Percentiles rank a stretch among this genome's conserved stretches.
phyloP scores from a whole-genome alignment of 75 land plant genomes.

The Cunninghamia lanceolata region DNA sequence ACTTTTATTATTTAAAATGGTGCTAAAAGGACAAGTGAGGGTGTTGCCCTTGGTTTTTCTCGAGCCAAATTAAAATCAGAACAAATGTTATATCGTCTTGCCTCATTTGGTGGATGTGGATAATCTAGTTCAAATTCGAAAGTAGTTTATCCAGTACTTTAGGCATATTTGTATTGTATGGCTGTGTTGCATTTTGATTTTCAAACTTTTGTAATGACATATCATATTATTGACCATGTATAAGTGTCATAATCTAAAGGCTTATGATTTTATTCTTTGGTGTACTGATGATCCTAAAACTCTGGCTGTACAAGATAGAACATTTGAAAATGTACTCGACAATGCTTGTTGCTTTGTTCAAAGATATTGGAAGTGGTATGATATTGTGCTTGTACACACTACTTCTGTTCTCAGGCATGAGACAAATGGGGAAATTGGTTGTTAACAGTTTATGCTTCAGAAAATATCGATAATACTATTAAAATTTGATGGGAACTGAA shows the following conservation, averaged over 20 bases:
- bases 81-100: background rate
- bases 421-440: background rate
- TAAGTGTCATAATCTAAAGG: background rate
- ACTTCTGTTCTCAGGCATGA: background rate
- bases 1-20: background rate
- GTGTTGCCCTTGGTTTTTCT: background rate
- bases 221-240: background rate
- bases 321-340: background rate
- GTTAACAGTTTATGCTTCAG: background rate
- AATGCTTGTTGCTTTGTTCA: background rate
- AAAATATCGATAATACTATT: background rate
- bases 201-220: background rate
- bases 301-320: background rate
- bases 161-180: background rate
- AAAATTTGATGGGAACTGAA: background rate
- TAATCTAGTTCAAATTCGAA: background rate
- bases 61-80: background rate
- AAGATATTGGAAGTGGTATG: background rate
- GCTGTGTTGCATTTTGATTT: background rate
- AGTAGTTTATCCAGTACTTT: background rate
- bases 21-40: background rate
- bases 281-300: background rate
- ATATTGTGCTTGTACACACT: background rate
- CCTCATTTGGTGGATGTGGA: background rate
- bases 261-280: background rate